Conservation (phyloP, 495 filamentous ascomycete species). For the Daldinia decipiens region DNA sequence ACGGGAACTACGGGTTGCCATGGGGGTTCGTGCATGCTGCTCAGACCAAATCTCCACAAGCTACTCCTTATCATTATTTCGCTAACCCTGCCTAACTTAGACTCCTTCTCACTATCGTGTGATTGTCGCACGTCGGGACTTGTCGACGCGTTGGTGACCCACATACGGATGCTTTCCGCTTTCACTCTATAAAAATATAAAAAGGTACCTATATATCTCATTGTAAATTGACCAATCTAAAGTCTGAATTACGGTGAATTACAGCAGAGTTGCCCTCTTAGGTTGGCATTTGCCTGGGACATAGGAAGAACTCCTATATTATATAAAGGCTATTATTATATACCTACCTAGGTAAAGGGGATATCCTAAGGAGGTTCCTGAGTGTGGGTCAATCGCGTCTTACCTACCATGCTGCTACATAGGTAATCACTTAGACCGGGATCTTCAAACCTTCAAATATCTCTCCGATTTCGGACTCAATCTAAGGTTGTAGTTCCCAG, state of each 20-base stretch:
- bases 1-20: constrained; percentile 12
- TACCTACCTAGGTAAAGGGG: no score
- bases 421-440: background rate
- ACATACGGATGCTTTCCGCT: no score
- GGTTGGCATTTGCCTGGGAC: no score
- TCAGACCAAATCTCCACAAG: constrained; percentile 12
- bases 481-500: background rate
- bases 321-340: no score
- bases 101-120: constrained; percentile 30
- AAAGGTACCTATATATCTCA: no score
- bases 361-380: background rate
- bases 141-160: constrained; percentile 21
- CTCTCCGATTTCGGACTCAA: constrained; percentile 1
- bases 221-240: no score
- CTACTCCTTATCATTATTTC: constrained; percentile 34
- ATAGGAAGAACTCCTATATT: no score
- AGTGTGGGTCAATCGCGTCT: background rate
- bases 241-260: no score
- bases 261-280: no score
- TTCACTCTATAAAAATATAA: no score
- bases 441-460: background rate
- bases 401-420: background rate
- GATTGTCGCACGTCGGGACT: constrained; percentile 30
- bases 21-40: constrained; percentile 1
- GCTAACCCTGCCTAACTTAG: constrained; percentile 27